Conservation (phyloP, 2,329 filamentous ascomycete genomes). For the Trichoderma brevicompactum region DNA sequence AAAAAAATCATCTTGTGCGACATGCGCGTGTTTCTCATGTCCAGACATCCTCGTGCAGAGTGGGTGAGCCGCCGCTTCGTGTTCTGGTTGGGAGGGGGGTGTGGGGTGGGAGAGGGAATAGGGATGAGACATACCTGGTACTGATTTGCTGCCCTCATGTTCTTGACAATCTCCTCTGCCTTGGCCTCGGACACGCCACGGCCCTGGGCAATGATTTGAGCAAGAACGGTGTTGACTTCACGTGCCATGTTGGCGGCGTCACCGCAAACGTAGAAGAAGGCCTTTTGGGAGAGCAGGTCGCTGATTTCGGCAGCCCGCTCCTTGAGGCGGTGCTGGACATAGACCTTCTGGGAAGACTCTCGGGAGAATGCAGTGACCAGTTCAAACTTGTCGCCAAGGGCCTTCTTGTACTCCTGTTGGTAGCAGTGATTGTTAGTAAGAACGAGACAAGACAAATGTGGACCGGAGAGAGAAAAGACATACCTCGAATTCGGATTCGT, state of each 20-base stretch:
- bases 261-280: slow-evolving; percentile 97
- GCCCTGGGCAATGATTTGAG: slow-evolving; percentile 83
- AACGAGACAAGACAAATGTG: neutral
- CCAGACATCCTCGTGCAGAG: slow-evolving; percentile 70
- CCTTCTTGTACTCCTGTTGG: slow-evolving; percentile 76
- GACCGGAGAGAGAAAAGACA: slow-evolving; percentile 42
- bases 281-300: slow-evolving; percentile 81
- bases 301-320: slow-evolving; percentile 84
- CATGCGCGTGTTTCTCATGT: slow-evolving; percentile 50
- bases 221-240: slow-evolving; percentile 86
- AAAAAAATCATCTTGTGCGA: neutral
- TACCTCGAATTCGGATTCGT: slow-evolving; percentile 91
- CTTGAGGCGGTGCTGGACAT: slow-evolving; percentile 91
- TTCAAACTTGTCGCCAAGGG: slow-evolving; percentile 85
- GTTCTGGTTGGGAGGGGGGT: neutral
- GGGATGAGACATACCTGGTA: slow-evolving; percentile 73
- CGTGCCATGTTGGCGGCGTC: slow-evolving; percentile 97
- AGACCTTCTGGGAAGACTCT: slow-evolving; percentile 84
- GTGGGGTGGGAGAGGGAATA: neutral
- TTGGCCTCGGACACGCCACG: slow-evolving; percentile 81
- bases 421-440: neutral
- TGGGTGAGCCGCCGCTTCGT: neutral
- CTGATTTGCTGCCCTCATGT: slow-evolving; percentile 91
- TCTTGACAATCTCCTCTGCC: slow-evolving; percentile 95
- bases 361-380: slow-evolving; percentile 96